Conservation (phyloP, 2,329 filamentous ascomycete species). For the Albifimbria verrucaria region DNA sequence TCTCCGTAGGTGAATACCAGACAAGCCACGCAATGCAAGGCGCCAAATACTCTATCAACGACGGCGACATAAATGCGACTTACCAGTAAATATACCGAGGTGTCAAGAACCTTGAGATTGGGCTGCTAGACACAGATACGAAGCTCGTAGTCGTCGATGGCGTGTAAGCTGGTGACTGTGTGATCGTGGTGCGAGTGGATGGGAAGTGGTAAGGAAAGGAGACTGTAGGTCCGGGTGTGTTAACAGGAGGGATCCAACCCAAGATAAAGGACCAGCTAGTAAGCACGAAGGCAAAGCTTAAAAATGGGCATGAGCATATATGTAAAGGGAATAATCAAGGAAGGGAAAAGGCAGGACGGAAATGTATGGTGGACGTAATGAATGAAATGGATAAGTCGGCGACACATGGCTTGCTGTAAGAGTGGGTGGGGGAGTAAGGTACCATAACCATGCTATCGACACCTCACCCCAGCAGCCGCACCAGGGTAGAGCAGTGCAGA, state of each 20-base stretch:
- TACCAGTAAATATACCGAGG: no score
- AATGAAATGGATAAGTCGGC: constrained; percentile 28
- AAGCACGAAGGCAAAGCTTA: constrained; percentile 8
- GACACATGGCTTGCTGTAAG: constrained; percentile 29
- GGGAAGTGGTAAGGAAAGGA: not conserved
- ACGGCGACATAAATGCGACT: no score
- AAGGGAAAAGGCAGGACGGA: constrained; percentile 14
- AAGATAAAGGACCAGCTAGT: not conserved
- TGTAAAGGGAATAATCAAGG: constrained; percentile 19
- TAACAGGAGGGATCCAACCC: not conserved
- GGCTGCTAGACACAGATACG: no score
- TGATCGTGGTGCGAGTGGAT: no score
- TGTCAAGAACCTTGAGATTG: no score
- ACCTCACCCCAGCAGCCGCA: constrained; percentile 8
- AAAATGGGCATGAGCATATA: no score
- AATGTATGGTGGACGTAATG: not conserved
- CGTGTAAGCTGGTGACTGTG: not conserved
- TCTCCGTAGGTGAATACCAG: no score
- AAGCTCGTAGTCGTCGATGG: no score
- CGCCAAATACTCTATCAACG: no score
- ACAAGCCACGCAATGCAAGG: no score
- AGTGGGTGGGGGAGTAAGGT: constrained; percentile 20
- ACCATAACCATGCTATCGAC: not conserved
- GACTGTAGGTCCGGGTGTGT: not conserved
- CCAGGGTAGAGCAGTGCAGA: not conserved